Conservation (phyloP, 225 moss, liverwort and hornwort genomes). For the Marchantia polymorpha region DNA sequence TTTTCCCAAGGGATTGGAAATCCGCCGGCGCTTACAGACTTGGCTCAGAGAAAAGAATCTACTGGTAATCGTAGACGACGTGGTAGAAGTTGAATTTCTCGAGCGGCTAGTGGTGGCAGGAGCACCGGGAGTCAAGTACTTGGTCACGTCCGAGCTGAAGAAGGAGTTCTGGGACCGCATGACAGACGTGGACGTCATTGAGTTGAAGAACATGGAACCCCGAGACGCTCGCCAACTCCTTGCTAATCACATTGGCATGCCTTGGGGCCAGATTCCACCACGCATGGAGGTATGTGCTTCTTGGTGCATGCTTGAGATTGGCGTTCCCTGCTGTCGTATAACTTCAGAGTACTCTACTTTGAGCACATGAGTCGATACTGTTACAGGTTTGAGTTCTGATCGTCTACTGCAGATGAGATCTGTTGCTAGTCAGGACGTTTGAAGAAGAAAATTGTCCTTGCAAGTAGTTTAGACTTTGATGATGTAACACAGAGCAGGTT, state of each 20-base stretch:
- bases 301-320: neutral
- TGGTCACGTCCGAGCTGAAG: constrained; percentile 21
- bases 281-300: constrained; percentile 18
- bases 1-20: neutral
- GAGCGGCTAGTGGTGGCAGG: constrained; percentile 21
- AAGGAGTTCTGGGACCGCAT: constrained; percentile 1
- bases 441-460: neutral
- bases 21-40: constrained; percentile 8
- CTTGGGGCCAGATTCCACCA: constrained; percentile 23
- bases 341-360: neutral
- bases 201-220: constrained; percentile 4
- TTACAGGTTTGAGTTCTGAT: neutral
- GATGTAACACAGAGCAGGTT: neutral
- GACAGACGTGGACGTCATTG: neutral
- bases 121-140: constrained; percentile 17
- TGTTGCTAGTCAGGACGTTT: too few relatives aligned
- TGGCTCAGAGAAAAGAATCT: constrained; percentile 11
- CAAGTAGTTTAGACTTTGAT: neutral
- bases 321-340: neutral
- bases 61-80: constrained; percentile 17
- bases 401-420: neutral
- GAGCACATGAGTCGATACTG: neutral
- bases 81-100: constrained; percentile 10
- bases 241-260: constrained; percentile 17
- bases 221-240: neutral